Conservation (phyloP, 495 filamentous ascomycete genomes). For the Immersiella caudata region DNA sequence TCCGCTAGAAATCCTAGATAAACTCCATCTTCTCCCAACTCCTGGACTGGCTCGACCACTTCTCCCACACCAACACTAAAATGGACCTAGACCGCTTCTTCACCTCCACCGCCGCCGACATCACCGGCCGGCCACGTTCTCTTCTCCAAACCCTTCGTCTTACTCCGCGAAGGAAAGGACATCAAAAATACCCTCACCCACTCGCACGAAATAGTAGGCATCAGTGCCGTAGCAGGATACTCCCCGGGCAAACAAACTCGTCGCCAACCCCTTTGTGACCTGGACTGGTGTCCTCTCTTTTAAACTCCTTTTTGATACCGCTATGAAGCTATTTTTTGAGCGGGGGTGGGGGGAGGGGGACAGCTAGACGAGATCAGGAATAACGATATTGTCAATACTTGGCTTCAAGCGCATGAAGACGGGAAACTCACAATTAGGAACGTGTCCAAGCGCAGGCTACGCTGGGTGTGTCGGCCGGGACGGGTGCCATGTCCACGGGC, state of each 20-base stretch:
- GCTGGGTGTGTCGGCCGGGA: slow-evolving; percentile 46
- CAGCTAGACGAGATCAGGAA: not conserved
- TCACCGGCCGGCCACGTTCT: slow-evolving; percentile 42
- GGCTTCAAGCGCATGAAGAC: slow-evolving; percentile 39
- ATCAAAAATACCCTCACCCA: slow-evolving; percentile 42
- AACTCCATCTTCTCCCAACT: slow-evolving; percentile 42
- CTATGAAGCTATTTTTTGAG: slow-evolving; percentile 41
- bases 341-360: no score
- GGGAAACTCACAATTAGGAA: slow-evolving; percentile 40
- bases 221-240: slow-evolving; percentile 44
- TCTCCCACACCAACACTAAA: slow-evolving; percentile 22
- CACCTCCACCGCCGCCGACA: slow-evolving; percentile 45
- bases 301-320: slow-evolving; percentile 35
- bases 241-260: slow-evolving; percentile 41
- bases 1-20: slow-evolving; percentile 44
- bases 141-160: slow-evolving; percentile 44
- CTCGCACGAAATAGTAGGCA: slow-evolving; percentile 15
- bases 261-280: slow-evolving; percentile 49
- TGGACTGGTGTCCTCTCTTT: slow-evolving; percentile 44
- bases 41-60: slow-evolving; percentile 34
- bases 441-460: slow-evolving; percentile 41
- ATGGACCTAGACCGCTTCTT: slow-evolving; percentile 42
- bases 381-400: slow-evolving; percentile 49
- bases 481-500: slow-evolving; percentile 40
- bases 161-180: slow-evolving; percentile 45